phyloP scores from a whole-genome alignment of 2,329 filamentous ascomycete genomes.

The Xylariaceae sp. region DNA sequence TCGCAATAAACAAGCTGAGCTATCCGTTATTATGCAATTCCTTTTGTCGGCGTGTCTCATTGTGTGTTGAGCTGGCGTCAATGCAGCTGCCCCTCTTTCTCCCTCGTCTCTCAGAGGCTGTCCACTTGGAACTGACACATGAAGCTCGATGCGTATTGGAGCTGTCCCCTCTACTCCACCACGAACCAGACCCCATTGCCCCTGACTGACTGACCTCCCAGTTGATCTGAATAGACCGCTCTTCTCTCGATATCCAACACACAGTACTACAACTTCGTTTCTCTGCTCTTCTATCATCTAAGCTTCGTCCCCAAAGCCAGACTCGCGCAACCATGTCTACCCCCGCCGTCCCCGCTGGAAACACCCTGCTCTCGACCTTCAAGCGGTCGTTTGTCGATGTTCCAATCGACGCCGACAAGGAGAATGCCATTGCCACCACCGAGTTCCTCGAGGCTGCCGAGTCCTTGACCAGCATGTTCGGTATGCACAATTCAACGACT shows the following conservation, averaged over 20 bases:
- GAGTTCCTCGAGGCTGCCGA: constrained; percentile 92
- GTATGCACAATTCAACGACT: constrained; percentile 42
- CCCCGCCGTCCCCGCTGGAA: constrained; percentile 54
- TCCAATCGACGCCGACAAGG: constrained; percentile 66
- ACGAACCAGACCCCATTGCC: too few species aligned
- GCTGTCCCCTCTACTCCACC: too few species aligned
- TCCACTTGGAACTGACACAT: too few species aligned
- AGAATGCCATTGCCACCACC: constrained; percentile 74
- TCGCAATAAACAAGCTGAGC: too few species aligned
- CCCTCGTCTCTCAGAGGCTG: too few species aligned
- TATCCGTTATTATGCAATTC: too few species aligned
- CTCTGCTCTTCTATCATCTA: not conserved
- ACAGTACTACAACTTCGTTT: not conserved
- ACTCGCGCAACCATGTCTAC: constrained; percentile 46
- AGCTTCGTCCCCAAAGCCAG: not conserved
- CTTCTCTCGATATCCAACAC: not conserved
- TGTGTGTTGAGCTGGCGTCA: too few species aligned
- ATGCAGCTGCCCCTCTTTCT: too few species aligned
- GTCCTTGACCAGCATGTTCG: constrained; percentile 81
- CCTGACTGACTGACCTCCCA: too few species aligned
- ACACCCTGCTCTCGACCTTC: constrained; percentile 82
- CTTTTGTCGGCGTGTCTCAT: too few species aligned
- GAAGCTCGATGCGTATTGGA: too few species aligned
- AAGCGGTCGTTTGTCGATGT: constrained; percentile 83
- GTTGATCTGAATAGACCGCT: not conserved